Base-by-base conservation (phyloP, 768 basidiomycete species). In the Russula dissimulans region DNA sequence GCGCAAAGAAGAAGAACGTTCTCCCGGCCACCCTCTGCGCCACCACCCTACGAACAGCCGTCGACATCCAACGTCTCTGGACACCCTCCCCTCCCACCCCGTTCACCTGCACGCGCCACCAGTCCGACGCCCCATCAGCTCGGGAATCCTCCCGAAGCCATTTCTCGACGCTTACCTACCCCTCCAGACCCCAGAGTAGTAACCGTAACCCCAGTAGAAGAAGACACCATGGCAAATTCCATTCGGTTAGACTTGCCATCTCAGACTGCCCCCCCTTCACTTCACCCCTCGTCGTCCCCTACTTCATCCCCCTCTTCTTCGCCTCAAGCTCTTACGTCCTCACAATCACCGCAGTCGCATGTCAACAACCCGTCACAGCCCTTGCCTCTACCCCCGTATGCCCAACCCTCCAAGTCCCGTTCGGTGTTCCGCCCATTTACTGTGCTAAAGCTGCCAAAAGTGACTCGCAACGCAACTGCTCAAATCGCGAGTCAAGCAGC, bases 391-490 rank as follows among this genome's bases (percentile, higher is more conserved):
- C 14, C 54, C 39, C 34, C 29, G n/a, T 15, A 5, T 38, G 1
- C 26, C 12, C 41, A 43, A 17, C 15, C n/a, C 17, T 0, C 15
- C 48, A 50, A 50, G 34, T 38, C 48, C 12, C 60, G 54, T 56
- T 61, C 60, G 4, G n/a, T 10, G 5, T 51, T 61, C 48, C 34
- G 31, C n/a, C 36, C 48, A 17, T 22, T 60, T 44, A n/a, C 53
- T 17, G 31, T 29, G n/a, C 14, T 39, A 5, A 60, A 49, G 17
- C 7, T 43, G 8, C 39, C 41, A 26, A 60, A 39, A 43, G 10
- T 36, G 26, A 32, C 32, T 44, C 59, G 59, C 8, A 60, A 50
- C 14, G 47, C 54, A 18, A 46, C 42, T 3, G 34, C 49, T 8
- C 55, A 31, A 49, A 45, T 32, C 5, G 10, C 54, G 6, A n/a